Conservation (phyloP, 2,329 filamentous ascomycete genomes). For the Epicoccum sorghinum region DNA sequence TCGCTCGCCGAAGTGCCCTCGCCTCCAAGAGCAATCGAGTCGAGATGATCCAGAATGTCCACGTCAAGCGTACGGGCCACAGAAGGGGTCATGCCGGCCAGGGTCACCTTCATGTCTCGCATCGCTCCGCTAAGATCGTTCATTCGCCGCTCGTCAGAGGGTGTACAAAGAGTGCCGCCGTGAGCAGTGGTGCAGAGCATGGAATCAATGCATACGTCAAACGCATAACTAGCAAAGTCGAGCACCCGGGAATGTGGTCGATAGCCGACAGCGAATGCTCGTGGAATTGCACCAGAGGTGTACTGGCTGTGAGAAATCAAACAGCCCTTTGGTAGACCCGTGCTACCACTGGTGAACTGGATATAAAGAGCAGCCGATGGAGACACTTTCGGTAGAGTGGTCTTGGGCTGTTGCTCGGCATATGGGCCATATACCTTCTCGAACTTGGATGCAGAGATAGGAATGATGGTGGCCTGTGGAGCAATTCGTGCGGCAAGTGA, state of each 20-base stretch:
- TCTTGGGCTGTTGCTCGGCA: slow-evolving; percentile 35
- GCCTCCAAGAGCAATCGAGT: slow-evolving; percentile 52
- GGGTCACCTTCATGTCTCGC: slow-evolving; percentile 42
- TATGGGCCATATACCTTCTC: slow-evolving; percentile 36
- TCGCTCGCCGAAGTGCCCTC: slow-evolving; percentile 44
- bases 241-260: slow-evolving; percentile 40
- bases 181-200: slow-evolving; percentile 44
- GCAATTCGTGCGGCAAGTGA: slow-evolving; percentile 37
- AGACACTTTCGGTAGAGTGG: slow-evolving; percentile 32
- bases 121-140: slow-evolving; percentile 54
- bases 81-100: slow-evolving; percentile 47
- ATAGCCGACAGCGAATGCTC: slow-evolving; percentile 43
- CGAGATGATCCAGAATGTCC: slow-evolving; percentile 49
- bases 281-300: slow-evolving; percentile 44
- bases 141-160: slow-evolving; percentile 54
- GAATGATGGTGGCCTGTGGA: slow-evolving; percentile 39
- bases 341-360: slow-evolving; percentile 47
- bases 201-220: slow-evolving; percentile 46
- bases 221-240: slow-evolving; percentile 48
- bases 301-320: slow-evolving; percentile 45
- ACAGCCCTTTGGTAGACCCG: slow-evolving; percentile 44
- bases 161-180: slow-evolving; percentile 45
- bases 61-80: slow-evolving; percentile 46
- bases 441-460: slow-evolving; percentile 42
- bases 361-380: slow-evolving; percentile 40